Evolutionary conservation across 257 asterid genomes (phyloP).

Genomic region (Ajuga chamaepitys): DNA sequence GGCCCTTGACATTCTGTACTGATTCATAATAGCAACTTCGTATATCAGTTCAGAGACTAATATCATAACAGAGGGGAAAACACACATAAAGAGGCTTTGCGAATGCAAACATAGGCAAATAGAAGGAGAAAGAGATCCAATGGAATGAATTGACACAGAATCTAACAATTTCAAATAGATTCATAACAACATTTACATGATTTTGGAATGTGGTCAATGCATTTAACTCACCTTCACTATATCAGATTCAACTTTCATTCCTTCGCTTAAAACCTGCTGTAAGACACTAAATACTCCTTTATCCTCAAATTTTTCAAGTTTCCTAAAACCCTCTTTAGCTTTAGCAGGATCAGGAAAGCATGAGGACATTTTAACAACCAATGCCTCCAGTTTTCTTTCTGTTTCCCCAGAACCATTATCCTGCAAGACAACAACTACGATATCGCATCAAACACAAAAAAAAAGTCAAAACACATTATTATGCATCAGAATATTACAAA

Average conservation of each 20-base stretch:
- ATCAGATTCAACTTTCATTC: conserved; percentile 30
- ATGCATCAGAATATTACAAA: conserved; percentile 8
- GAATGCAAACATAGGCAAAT: not conserved
- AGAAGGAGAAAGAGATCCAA: not conserved
- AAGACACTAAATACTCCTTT: conserved; percentile 27
- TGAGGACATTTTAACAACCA: conserved; percentile 56
- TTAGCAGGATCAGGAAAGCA: conserved; percentile 62
- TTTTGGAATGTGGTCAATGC: conserved; percentile 1
- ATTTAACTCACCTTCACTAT: conserved; percentile 38
- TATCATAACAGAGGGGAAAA: not conserved
- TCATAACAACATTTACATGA: conserved; percentile 4
- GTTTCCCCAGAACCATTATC: conserved; percentile 34
- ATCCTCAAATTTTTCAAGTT: conserved; percentile 39
- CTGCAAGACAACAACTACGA: conserved; percentile 32
- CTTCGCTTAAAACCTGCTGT: conserved; percentile 37
- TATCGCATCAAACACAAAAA: not conserved
- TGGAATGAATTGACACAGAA: not conserved
- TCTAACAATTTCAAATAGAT: not conserved
- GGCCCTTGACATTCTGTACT: conserved; percentile 8
- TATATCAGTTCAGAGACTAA: not conserved
- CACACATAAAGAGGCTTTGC: not conserved
- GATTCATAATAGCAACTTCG: not conserved
- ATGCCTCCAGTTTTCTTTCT: conserved; percentile 38
- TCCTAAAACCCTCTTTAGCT: conserved; percentile 58
- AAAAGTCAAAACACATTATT: not conserved